Evolutionary conservation across 768 basidiomycete genomes (phyloP).

Genomic region (Mycena leptocephala): DNA sequence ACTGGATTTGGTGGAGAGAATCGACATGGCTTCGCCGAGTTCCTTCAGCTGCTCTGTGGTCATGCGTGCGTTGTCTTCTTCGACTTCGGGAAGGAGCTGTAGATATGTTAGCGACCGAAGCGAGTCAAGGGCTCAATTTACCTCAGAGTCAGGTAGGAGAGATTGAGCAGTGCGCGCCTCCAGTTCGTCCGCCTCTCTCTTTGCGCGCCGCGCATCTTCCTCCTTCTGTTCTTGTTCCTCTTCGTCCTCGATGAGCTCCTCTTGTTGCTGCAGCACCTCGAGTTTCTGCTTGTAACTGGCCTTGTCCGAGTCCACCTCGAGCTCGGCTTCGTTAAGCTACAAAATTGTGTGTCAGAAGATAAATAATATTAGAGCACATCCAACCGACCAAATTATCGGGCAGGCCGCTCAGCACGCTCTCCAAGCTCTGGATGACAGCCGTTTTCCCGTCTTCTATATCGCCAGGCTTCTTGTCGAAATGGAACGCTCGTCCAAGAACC

Average conservation of each 20-base stretch:
- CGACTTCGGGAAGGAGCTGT: constrained; percentile 77
- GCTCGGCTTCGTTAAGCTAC: constrained; percentile 96
- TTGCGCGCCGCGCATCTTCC: constrained; percentile 90
- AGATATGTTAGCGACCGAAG: neutral
- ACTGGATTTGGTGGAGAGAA: constrained; percentile 94
- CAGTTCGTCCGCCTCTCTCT: constrained; percentile 84
- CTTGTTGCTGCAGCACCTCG: constrained; percentile 97
- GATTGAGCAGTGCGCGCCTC: constrained; percentile 87
- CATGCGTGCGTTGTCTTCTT: constrained; percentile 91
- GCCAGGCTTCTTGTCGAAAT: constrained; percentile 86
- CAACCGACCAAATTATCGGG: constrained; percentile 92
- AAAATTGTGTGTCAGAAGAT: constrained; percentile 1
- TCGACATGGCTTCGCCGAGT: constrained; percentile 90
- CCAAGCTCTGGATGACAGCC: constrained; percentile 84
- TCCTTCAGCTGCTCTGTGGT: constrained; percentile 97
- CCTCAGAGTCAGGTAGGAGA: constrained; percentile 92
- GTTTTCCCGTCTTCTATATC: constrained; percentile 89
- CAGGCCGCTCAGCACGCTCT: constrained; percentile 91
- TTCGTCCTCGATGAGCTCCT: constrained; percentile 99
- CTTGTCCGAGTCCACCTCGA: constrained; percentile 94
- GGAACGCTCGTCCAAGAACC: constrained; percentile 94
- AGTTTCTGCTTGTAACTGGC: constrained; percentile 98
- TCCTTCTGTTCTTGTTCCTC: constrained; percentile 98
- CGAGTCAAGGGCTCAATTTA: constrained; percentile 41
- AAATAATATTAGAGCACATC: neutral